Base-by-base conservation (phyloP, 78 protist genomes). In the Dictyostelium intermedium region DNA sequence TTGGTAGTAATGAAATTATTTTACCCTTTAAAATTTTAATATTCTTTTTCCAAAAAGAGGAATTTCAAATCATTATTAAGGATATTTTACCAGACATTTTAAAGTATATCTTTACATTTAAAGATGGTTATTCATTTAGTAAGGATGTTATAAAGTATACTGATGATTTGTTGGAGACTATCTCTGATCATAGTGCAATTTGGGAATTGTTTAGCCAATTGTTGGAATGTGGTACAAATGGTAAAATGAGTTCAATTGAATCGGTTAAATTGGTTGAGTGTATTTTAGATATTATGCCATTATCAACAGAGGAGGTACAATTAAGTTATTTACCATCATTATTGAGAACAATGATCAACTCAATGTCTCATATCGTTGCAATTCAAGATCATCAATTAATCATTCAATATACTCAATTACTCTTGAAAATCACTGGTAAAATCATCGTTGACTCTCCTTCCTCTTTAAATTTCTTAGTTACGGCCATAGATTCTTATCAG, bases 281-380 rank as follows among this genome's bases (percentile, higher is more conserved):
- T 11, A 25, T 91, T 4, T 56, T 91, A 2, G 91, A 91, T 69
- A 82, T 91, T 11, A 91, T 85, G 63, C 56, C 72, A 6, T 32
- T 85, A n/a, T 89, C 87, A 34, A 53, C 72, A 27, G 87, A 89
- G 53, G 95, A 84, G 25, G 95, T 85, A 25, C 95, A 91, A 69
- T 69, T 63, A 20, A 56, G n/a, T 18, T 82, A 69, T 47, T 32
- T 91, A n/a, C 95, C 95, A 13, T 8, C 73, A 9, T 34, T 91
- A 77, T 47, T 91, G 30, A 53, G 47, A 10, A 23, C 86, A 3
- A 79, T 91, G 60, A 43, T 79, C 4, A 13, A 63, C 18, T 69
- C 92, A 32, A 50, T 91, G 81, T n/a, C 6, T 34, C 20, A 35
- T 14, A 32, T 91, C 7, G 18, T 73, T 1, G 20, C 7, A 0